Conservation (phyloP, 345 rosid genomes). For the Camelina neglecta region DNA sequence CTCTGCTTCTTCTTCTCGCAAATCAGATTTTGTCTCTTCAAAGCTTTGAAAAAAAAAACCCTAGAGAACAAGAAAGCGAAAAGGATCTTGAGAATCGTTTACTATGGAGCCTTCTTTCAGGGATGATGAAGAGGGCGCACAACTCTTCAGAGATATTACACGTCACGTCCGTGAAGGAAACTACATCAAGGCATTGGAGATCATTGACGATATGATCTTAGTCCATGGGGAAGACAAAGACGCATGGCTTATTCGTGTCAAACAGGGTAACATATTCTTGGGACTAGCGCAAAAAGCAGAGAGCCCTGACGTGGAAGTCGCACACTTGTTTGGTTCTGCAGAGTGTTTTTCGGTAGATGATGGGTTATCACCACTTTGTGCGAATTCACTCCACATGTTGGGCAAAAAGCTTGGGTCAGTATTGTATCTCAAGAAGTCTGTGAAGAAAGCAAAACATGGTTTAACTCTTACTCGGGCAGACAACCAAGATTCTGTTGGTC, state of each 20-base stretch:
- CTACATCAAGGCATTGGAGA: constrained; percentile 25
- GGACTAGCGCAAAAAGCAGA: neutral
- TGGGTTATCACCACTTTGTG: neutral
- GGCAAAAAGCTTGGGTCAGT: neutral
- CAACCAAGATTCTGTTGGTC: neutral
- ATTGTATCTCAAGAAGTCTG: constrained; percentile 8
- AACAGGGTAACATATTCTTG: neutral
- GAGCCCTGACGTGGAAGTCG: neutral
- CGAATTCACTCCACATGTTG: neutral
- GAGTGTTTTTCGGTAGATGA: neutral
- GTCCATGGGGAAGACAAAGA: neutral
- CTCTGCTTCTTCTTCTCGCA: neutral
- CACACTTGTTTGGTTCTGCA: constrained; percentile 20
- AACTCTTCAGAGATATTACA: neutral
- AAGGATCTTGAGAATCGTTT: constrained; percentile 7
- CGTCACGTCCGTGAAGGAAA: neutral
- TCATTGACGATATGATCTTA: neutral
- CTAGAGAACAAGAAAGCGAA: constrained; percentile 19
- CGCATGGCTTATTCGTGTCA: neutral
- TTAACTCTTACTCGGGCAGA: neutral
- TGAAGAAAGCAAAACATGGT: neutral
- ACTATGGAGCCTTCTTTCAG: neutral
- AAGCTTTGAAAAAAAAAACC: neutral
- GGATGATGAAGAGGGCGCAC: neutral
- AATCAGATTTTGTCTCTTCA: neutral